phyloP scores from a whole-genome alignment of 106 monocot genomes.

The Acorus gramineus region DNA sequence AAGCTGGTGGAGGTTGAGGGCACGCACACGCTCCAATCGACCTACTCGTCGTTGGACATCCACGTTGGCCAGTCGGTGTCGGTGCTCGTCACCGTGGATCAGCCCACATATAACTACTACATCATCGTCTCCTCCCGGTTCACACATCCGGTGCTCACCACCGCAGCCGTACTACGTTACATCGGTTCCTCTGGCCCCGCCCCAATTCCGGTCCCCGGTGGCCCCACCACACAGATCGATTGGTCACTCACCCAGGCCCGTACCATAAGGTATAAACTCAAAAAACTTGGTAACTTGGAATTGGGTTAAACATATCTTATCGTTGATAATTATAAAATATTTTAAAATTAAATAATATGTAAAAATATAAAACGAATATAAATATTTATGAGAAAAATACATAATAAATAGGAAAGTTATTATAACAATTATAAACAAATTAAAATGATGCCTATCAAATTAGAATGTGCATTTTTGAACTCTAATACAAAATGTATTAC shows the following conservation, averaged over 20 bases:
- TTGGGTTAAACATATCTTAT: no score
- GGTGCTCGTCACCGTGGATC: constrained; percentile 63
- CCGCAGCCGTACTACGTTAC: constrained; percentile 66
- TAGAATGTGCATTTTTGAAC: no score
- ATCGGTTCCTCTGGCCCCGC: constrained; percentile 29
- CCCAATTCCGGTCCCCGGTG: constrained; percentile 28
- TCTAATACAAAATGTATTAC: no score
- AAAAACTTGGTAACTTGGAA: no score
- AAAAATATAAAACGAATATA: no score
- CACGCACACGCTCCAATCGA: constrained; percentile 69
- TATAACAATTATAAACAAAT: no score
- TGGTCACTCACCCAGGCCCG: constrained; percentile 82
- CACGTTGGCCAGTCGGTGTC: constrained; percentile 78
- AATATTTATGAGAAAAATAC: no score
- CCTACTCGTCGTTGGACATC: constrained; percentile 55
- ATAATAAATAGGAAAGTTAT: no score
- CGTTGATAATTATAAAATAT: no score
- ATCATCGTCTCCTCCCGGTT: constrained; percentile 71
- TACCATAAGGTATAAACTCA: constrained; percentile 26
- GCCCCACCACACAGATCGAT: constrained; percentile 33
- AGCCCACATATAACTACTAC: constrained; percentile 48
- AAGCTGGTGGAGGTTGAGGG: constrained; percentile 82
- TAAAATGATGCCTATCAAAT: no score
- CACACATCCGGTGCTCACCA: constrained; percentile 21
- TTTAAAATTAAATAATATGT: no score